A percentile compares a stretch with the other conserved stretches of the same genome.
Evolutionary conservation across 2,329 filamentous ascomycete genomes (phyloP).

Genomic region (Penicillium sp.): DNA sequence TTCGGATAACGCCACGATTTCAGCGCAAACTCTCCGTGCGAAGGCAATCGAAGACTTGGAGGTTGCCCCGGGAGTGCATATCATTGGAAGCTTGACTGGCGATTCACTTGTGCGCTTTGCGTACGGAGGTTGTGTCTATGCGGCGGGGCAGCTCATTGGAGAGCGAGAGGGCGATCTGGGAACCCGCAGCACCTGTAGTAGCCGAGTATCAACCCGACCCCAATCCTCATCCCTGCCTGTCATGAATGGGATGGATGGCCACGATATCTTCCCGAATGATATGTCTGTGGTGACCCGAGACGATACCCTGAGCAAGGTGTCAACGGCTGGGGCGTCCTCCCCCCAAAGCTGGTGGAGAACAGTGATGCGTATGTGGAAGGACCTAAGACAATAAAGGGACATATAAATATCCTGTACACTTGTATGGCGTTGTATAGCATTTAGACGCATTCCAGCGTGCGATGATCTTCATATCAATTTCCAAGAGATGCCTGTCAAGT

Average conservation of each 20-base stretch:
- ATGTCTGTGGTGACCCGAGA: constrained; percentile 11
- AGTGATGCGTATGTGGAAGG: constrained; percentile 19
- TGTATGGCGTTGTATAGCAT: background rate
- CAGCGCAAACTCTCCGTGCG: constrained; percentile 55
- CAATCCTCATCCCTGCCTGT: constrained; percentile 29
- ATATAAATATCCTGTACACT: background rate
- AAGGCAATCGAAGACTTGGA: constrained; percentile 55
- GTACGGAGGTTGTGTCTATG: constrained; percentile 59
- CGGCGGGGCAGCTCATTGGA: constrained; percentile 54
- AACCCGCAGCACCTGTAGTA: constrained; percentile 18
- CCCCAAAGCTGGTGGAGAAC: constrained; percentile 23
- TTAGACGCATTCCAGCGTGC: background rate
- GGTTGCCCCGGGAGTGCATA: constrained; percentile 55
- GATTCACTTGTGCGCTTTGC: constrained; percentile 63
- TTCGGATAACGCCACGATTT: constrained; percentile 40
- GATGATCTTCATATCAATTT: background rate
- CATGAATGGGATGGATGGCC: constrained; percentile 43
- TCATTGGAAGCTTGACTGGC: constrained; percentile 60
- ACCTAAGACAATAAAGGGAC: constrained; percentile 14
- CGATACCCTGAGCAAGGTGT: constrained; percentile 20
- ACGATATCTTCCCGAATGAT: constrained; percentile 24
- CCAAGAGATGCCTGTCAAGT: background rate
- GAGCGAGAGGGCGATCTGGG: constrained; percentile 19
- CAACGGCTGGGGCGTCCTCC: constrained; percentile 6
- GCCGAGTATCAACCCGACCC: constrained; percentile 16